Percentiles rank a stretch among this genome's conserved stretches.
Conservation (phyloP, 2,329 filamentous ascomycete species). For the Penicillium sp. region DNA sequence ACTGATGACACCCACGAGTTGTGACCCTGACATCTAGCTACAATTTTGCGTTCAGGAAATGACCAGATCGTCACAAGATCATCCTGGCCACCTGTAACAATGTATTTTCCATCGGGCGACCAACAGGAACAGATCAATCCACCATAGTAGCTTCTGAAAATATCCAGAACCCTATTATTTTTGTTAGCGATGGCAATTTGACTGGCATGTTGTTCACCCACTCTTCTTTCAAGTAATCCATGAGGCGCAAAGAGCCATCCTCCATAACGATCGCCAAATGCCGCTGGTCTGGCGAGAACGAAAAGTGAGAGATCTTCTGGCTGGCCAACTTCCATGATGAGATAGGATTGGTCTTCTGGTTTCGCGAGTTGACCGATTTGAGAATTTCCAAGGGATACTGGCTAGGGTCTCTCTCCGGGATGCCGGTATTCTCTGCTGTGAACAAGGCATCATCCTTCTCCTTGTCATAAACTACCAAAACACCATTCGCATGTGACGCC, state of each 20-base stretch:
- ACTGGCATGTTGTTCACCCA: conserved; percentile 45
- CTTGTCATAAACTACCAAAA: conserved; percentile 92
- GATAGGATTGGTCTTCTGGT: conserved; percentile 90
- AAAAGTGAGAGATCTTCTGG: conserved; percentile 84
- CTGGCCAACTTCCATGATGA: conserved; percentile 91
- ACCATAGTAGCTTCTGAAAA: conserved; percentile 91
- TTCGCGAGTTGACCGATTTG: conserved; percentile 91
- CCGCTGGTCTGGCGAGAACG: conserved; percentile 85
- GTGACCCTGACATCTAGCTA: conserved; percentile 92
- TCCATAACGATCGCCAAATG: conserved; percentile 90
- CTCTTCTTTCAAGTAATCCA: conserved; percentile 91
- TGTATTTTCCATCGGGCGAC: conserved; percentile 96
- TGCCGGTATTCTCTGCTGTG: conserved; percentile 59
- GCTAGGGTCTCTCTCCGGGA: conserved; percentile 25
- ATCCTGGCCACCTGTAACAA: conserved; percentile 93
- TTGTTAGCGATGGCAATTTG: conserved; percentile 2
- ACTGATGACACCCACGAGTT: conserved; percentile 94
- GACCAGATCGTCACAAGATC: conserved; percentile 97
- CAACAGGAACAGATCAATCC: conserved; percentile 91
- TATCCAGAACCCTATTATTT: conserved; percentile 72
- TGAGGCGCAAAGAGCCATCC: conserved; percentile 83
- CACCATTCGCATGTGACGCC: conserved; percentile 88
- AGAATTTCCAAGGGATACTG: conserved; percentile 64
- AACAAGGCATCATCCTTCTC: conserved; percentile 89
- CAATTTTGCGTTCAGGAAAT: conserved; percentile 75